Conservation (phyloP, 2,329 filamentous ascomycete species). For the Cercospora sojina region DNA sequence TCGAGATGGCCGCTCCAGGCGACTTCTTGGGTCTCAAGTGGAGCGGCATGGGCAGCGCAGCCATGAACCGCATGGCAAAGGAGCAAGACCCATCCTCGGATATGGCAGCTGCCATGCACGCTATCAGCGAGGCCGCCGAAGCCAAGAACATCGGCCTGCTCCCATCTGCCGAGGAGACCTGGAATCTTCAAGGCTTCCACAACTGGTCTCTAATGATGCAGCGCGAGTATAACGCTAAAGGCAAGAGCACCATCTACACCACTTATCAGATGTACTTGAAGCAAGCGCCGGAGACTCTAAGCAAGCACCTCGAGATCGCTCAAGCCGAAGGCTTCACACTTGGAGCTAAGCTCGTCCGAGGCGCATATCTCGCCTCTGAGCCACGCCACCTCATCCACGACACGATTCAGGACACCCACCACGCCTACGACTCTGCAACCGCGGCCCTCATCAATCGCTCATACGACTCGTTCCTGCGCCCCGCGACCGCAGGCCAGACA, state of each 20-base stretch:
- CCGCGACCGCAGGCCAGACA: constrained; percentile 36
- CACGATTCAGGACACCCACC: constrained; percentile 55
- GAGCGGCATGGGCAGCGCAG: constrained; percentile 75
- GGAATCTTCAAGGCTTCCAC: constrained; percentile 76
- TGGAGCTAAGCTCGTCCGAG: constrained; percentile 58
- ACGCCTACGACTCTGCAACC: constrained; percentile 69
- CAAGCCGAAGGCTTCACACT: constrained; percentile 51
- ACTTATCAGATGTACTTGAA: constrained; percentile 61
- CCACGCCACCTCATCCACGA: constrained; percentile 53
- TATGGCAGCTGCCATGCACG: constrained; percentile 68
- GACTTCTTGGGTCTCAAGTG: constrained; percentile 64
- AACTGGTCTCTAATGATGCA: constrained; percentile 77
- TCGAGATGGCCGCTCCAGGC: constrained; percentile 54
- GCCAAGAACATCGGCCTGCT: constrained; percentile 70
- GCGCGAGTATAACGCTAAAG: constrained; percentile 53
- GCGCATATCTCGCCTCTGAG: constrained; percentile 56
- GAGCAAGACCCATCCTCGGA: constrained; percentile 62
- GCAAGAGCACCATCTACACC: constrained; percentile 69
- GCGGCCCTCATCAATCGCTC: constrained; percentile 63
- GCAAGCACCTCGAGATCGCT: constrained; percentile 48
- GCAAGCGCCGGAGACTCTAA: constrained; percentile 22
- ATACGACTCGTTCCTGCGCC: constrained; percentile 57
- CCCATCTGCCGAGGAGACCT: constrained; percentile 82
- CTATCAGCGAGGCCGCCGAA: constrained; percentile 71
- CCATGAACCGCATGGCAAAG: constrained; percentile 64